These are phyloP conservation scores for Striga hermonthica DNA, from an alignment of 305 asterid genomes.

Conservation along the genomic window DNA sequence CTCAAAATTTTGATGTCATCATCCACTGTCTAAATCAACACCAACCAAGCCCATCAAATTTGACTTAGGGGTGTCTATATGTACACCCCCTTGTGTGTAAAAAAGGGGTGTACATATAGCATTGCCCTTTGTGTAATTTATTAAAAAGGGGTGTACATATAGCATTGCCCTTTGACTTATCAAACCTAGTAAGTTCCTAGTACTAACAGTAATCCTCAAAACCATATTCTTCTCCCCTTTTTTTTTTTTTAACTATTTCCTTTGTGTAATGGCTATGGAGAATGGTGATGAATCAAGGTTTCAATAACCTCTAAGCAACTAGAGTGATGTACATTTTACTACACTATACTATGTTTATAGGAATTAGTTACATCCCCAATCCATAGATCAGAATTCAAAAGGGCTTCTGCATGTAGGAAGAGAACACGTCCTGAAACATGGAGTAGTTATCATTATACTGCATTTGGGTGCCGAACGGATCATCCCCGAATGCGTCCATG, in stretches of 20 bases:
- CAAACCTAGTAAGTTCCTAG: no score
- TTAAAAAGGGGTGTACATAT: no score
- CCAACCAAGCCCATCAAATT: constrained; percentile 36
- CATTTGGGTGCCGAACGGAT: constrained; percentile 41
- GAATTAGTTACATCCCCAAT: no score
- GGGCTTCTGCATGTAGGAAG: constrained; percentile 49
- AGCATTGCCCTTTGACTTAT: no score
- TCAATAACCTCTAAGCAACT: constrained; percentile 13
- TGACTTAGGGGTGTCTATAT: constrained; percentile 32
- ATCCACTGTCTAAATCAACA: constrained; percentile 14
- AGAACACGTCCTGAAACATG: constrained; percentile 46
- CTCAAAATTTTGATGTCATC: constrained; percentile 8
- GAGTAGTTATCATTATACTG: constrained; percentile 36
- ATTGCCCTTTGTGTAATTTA: no score
- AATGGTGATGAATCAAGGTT: constrained; percentile 2
- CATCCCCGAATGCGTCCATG: constrained; percentile 40
- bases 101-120: no score
- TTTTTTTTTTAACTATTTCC: no score
- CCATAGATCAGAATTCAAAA: constrained; percentile 32
- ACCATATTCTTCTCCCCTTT: not conserved
- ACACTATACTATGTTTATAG: not conserved
- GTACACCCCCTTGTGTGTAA: no score
- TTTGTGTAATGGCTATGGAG: constrained; percentile 1
- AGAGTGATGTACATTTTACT: constrained; percentile 18
- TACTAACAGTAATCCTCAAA: constrained; percentile 13